These are phyloP conservation scores for Diversispora epigaea DNA, from an alignment of 192 early-diverging fungal genomes.

Conservation along the genomic window DNA sequence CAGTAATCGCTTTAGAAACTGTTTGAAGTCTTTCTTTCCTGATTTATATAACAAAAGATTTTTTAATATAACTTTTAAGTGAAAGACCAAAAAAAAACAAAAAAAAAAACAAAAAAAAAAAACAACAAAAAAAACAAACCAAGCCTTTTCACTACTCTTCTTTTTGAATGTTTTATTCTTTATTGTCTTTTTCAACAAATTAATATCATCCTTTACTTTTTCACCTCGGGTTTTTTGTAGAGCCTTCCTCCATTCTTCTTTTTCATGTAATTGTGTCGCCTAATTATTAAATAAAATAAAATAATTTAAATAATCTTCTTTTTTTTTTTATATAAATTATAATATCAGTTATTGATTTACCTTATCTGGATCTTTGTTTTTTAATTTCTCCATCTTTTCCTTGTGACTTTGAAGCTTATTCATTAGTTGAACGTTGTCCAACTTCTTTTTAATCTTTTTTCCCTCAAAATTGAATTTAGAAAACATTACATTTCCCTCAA, in stretches of 20 bases:
- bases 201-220: constrained; percentile 90
- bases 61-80: too few relatives aligned
- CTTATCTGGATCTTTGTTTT: constrained; percentile 60
- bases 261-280: constrained; percentile 70
- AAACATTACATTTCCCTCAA: constrained; percentile 44
- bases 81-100: not conserved
- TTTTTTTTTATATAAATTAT: not conserved
- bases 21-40: constrained; percentile 65
- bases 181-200: constrained; percentile 87
- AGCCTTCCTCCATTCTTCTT: constrained; percentile 79
- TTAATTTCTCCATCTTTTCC: constrained; percentile 74
- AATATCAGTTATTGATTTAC: constrained; percentile 38
- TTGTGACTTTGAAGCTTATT: constrained; percentile 72
- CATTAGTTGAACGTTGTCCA: constrained; percentile 61
- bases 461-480: constrained; percentile 67
- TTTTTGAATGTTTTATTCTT: constrained; percentile 83
- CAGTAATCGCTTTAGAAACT: constrained; percentile 60
- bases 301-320: not conserved
- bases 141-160: constrained; percentile 79
- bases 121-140: constrained; percentile 51
- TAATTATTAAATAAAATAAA: not conserved
- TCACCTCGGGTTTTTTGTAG: constrained; percentile 80
- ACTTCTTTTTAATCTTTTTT: constrained; percentile 66
- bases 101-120: not conserved
- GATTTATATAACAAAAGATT: not conserved